Percentiles rank a stretch among this genome's conserved stretches.
phyloP scores from a whole-genome alignment of 108 stramenopile genomes.

The Cyclostephanos tholiformis region DNA sequence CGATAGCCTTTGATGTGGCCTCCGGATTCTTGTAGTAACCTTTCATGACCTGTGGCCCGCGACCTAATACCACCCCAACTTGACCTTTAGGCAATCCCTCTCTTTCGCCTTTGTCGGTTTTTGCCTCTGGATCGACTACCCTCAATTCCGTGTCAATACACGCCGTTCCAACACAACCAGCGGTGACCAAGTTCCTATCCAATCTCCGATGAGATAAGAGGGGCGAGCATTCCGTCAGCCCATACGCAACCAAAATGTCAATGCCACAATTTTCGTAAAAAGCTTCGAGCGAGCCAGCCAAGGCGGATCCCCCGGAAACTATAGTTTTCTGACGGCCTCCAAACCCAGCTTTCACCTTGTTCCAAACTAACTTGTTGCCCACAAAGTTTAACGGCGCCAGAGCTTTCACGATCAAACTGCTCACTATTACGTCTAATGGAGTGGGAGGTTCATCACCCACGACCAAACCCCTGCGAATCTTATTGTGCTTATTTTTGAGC shows the following conservation, averaged over 20 bases:
- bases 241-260: constrained; percentile 87
- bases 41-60: constrained; percentile 75
- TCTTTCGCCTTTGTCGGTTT: constrained; percentile 29
- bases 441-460: constrained; percentile 67
- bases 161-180: constrained; percentile 63
- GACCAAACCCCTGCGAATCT: constrained; percentile 73
- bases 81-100: constrained; percentile 34
- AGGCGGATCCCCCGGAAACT: constrained; percentile 88
- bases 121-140: constrained; percentile 54
- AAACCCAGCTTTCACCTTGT: constrained; percentile 89
- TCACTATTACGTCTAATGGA: constrained; percentile 48
- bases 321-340: constrained; percentile 85
- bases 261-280: constrained; percentile 91
- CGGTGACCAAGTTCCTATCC: constrained; percentile 50
- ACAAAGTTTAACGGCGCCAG: constrained; percentile 75
- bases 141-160: constrained; percentile 56
- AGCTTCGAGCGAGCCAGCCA: constrained; percentile 82
- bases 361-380: constrained; percentile 93
- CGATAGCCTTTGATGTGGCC: constrained; percentile 61
- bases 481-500: constrained; percentile 59
- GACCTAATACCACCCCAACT: constrained; percentile 60
- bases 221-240: constrained; percentile 86
- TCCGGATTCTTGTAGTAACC: constrained; percentile 81
- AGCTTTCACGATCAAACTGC: constrained; percentile 54
- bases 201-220: constrained; percentile 50